Conservation (phyloP, 495 filamentous ascomycete genomes). For the Pyrenopolyporus hunteri region DNA sequence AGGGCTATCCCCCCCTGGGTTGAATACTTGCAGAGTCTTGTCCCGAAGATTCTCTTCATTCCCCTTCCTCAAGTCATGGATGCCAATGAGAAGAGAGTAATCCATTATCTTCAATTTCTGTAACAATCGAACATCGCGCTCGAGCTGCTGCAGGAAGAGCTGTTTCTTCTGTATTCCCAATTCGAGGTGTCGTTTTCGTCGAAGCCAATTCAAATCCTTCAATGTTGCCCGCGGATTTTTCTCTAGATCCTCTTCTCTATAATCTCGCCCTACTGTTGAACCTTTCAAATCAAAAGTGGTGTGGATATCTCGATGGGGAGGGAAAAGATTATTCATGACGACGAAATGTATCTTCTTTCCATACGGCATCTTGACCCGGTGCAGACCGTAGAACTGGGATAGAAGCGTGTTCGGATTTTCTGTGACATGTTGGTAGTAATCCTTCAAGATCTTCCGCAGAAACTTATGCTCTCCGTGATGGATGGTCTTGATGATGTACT, state of each 20-base stretch:
- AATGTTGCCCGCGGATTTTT: conserved; percentile 90
- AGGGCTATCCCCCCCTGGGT: conserved; percentile 77
- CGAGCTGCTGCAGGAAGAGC: conserved; percentile 85
- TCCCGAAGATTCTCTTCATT: conserved; percentile 96
- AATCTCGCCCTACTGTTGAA: conserved; percentile 92
- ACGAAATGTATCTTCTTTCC: conserved; percentile 99
- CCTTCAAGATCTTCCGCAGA: conserved; percentile 85
- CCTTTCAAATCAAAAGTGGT: conserved; percentile 97
- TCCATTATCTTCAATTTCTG: conserved; percentile 97
- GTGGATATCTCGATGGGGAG: conserved; percentile 96
- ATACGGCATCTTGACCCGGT: conserved; percentile 98
- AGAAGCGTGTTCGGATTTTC: conserved; percentile 94
- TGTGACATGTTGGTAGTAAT: conserved; percentile 93
- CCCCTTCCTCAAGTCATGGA: conserved; percentile 85
- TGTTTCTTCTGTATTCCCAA: conserved; percentile 86
- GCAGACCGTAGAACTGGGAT: conserved; percentile 97
- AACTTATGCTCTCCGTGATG: conserved; percentile 97
- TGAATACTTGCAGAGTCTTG: conserved; percentile 94
- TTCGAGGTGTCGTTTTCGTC: conserved; percentile 82
- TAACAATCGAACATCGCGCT: conserved; percentile 82
- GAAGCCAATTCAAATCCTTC: conserved; percentile 97
- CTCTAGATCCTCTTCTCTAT: conserved; percentile 84
- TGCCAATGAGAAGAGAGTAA: conserved; percentile 93
- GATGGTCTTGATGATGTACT: conserved; percentile 99
- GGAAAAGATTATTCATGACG: conserved; percentile 99